Evolutionary conservation across 495 filamentous ascomycete genomes (phyloP).

Genomic region (Cudoniella acicularis): DNA sequence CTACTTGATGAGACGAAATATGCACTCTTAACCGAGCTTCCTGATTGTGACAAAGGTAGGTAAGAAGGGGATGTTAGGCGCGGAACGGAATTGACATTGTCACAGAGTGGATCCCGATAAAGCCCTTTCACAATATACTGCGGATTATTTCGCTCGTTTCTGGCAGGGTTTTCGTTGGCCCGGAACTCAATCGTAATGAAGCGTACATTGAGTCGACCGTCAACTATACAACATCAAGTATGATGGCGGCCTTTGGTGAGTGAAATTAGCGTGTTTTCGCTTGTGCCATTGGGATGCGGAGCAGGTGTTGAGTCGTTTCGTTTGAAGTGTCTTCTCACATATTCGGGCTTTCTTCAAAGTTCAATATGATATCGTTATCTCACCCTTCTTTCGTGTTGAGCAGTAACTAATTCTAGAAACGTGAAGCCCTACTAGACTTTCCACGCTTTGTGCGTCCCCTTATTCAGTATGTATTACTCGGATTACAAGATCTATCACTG

Average conservation of each 20-base stretch:
- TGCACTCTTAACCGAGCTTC: not conserved
- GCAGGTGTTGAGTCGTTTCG: not conserved
- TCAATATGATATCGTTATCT: not conserved
- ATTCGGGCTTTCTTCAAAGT: not conserved
- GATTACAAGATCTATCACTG: not conserved
- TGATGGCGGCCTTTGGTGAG: not conserved
- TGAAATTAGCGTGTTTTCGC: not conserved
- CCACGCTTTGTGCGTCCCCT: not conserved
- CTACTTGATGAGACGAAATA: not conserved
- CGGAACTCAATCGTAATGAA: conserved; percentile 45
- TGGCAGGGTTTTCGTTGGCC: conserved; percentile 53
- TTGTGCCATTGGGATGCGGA: not conserved
- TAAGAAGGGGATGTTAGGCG: not conserved
- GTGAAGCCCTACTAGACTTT: not conserved
- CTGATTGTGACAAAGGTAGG: not conserved
- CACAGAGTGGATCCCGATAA: conserved; percentile 33
- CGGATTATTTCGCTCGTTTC: conserved; percentile 54
- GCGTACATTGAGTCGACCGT: conserved; percentile 54
- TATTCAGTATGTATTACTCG: not conserved
- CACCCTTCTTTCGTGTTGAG: not conserved
- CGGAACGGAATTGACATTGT: not conserved
- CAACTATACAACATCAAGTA: conserved; percentile 41
- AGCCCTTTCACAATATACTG: conserved; percentile 34
- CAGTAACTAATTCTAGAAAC: not conserved
- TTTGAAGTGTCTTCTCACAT: not conserved